Percentiles rank a stretch among this genome's conserved stretches.
Conservation (phyloP, 2,329 filamentous ascomycete genomes). For the Arthrobotrys musiformis region DNA sequence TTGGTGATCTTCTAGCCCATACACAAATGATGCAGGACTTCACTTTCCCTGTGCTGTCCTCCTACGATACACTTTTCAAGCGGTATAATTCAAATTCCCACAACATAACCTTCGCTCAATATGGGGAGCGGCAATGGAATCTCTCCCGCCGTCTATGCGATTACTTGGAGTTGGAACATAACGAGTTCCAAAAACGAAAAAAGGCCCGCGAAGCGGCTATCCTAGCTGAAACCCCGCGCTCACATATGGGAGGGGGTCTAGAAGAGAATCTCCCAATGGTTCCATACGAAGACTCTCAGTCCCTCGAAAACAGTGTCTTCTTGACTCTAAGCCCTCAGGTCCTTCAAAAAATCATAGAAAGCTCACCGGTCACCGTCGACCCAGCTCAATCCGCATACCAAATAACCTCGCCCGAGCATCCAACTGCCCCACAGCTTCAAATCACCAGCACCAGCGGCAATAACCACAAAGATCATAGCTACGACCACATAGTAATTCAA, state of each 20-base stretch:
- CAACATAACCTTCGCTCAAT: constrained; percentile 49
- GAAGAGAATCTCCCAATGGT: constrained; percentile 12
- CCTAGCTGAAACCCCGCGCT: constrained; percentile 22
- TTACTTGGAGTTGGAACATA: constrained; percentile 43
- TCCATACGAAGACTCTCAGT: constrained; percentile 22
- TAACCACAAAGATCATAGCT: constrained; percentile 13
- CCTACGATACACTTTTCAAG: constrained; percentile 48
- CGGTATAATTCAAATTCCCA: constrained; percentile 43
- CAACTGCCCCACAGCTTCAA: neutral
- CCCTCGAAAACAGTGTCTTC: constrained; percentile 34
- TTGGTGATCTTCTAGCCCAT: constrained; percentile 32
- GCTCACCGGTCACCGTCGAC: constrained; percentile 47
- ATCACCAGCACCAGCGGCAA: neutral
- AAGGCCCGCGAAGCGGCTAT: constrained; percentile 35
- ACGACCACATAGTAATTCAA: constrained; percentile 47
- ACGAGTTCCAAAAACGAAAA: constrained; percentile 51
- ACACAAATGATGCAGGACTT: constrained; percentile 54
- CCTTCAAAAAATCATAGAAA: constrained; percentile 50
- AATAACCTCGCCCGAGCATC: constrained; percentile 12
- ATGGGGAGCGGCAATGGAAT: constrained; percentile 46
- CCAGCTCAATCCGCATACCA: constrained; percentile 11
- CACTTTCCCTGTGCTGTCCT: constrained; percentile 45
- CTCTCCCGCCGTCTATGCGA: constrained; percentile 47
- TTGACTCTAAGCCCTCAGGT: constrained; percentile 37
- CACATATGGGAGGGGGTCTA: constrained; percentile 17